Base-by-base conservation (phyloP, 371 early-diverging fungal species). In the Apophysomyces variabilis region DNA sequence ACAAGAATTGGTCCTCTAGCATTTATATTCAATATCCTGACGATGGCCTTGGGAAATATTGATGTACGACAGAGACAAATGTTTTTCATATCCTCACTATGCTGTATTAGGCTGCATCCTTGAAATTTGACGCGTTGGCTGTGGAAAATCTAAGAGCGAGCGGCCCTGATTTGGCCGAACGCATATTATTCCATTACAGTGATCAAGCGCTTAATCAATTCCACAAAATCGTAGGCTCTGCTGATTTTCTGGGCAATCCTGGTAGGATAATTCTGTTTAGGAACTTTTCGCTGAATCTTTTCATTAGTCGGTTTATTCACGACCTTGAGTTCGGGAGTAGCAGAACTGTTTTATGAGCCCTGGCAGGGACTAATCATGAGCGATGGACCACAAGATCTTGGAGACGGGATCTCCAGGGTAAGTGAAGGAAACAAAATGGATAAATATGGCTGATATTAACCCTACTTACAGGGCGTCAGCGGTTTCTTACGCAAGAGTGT, bases 221-320 rank as follows among this genome's bases (percentile, higher is more conserved):
- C 2, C 95, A 98, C 82, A 91, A 92, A 75, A 82, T 99, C 45
- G 82, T 99, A 7, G 99, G 99, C 1, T 96, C 97, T 11, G 98
- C 97, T 6, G 99, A 99, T 71, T 88, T 99, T 65, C 82, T 99
- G 46, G 99, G 99, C 32, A 99, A 99, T 70, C 99, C 99, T 54
- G 74, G 74, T 70, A 65, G 11, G 60, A 13, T 8, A 26, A 26
- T 26, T 26, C 32, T 37, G 4, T 12, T 7, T 13, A 1, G 21
- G n/a, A 8, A 21, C 7, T 50, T 50, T 21, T 16, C 4, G 1
- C 21, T 21, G 21, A 16, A 50, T n/a, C 4, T 50, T 7, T 50
- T 11, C 21, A 9, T 11, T 47, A 62, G 50, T 54, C 7, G 95
- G 95, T 0, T 73, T 96, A 21, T 95, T 95, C 74, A 90, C 83